phyloP scores from a whole-genome alignment of 2,329 filamentous ascomycete species.

The Malbranchea zuffiana region DNA sequence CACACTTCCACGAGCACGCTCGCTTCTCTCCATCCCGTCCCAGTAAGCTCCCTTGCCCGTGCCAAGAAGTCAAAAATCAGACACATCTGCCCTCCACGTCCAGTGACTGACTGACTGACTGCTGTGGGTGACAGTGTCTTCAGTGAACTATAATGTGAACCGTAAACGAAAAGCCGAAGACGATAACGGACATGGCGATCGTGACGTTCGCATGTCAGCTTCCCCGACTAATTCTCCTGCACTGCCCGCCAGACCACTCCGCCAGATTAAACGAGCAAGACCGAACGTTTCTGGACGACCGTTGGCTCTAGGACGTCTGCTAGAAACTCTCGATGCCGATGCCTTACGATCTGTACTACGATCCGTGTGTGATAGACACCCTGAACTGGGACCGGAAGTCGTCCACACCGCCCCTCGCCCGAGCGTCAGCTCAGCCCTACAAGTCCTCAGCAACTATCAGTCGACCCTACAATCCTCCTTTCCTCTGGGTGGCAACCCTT shows the following conservation, averaged over 20 bases:
- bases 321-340: conserved; percentile 81
- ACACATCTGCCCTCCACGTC: neutral
- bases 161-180: conserved; percentile 84
- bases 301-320: conserved; percentile 60
- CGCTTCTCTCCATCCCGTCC: conserved; percentile 50
- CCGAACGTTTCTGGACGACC: conserved; percentile 60
- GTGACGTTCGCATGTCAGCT: conserved; percentile 78
- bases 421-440: conserved; percentile 65
- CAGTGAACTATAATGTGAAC: conserved; percentile 32
- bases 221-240: conserved; percentile 77
- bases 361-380: conserved; percentile 80
- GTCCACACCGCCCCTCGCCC: conserved; percentile 76
- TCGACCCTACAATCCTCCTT: conserved; percentile 65
- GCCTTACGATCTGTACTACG: conserved; percentile 80
- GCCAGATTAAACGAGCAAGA: conserved; percentile 56
- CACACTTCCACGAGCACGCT: conserved; percentile 51
- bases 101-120: conserved; percentile 8
- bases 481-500: conserved; percentile 71
- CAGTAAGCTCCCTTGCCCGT: conserved; percentile 37
- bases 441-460: conserved; percentile 74
- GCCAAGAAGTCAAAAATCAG: conserved; percentile 10
- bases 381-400: conserved; percentile 75
- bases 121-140: conserved; percentile 23
- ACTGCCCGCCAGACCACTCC: conserved; percentile 56
- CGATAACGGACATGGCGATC: conserved; percentile 42